These are phyloP conservation scores for Medicago arabica DNA, from an alignment of 306 rosid genomes.

Conservation along the genomic window DNA sequence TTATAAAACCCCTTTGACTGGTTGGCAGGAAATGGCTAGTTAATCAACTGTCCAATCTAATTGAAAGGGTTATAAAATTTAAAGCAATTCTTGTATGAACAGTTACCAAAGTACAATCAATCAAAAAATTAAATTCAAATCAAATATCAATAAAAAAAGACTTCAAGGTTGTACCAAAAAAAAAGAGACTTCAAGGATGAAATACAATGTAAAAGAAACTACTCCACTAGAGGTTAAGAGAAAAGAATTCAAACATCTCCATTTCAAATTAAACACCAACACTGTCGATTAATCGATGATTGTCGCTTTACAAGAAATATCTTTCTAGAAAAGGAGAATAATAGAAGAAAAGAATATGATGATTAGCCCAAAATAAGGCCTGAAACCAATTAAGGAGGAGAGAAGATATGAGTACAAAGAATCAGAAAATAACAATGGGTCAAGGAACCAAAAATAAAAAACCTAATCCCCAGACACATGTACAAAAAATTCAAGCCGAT, in stretches of 20 bases:
- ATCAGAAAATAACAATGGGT: constrained; percentile 61
- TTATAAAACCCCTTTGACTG: background rate
- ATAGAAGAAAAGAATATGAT: constrained; percentile 66
- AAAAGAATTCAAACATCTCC: constrained; percentile 32
- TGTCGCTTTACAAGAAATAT: constrained; percentile 83
- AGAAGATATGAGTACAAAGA: constrained; percentile 46
- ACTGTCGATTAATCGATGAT: constrained; percentile 71
- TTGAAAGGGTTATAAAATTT: background rate
- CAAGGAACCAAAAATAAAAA: constrained; percentile 78
- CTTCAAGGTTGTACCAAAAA: too few relatives aligned
- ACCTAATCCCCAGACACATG: constrained; percentile 79
- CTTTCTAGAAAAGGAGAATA: constrained; percentile 42
- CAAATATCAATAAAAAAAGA: background rate
- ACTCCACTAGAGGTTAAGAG: background rate
- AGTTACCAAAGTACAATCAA: background rate
- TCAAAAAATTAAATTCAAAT: background rate
- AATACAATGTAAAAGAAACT: background rate
- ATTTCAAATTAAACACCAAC: constrained; percentile 68
- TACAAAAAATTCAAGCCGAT: constrained; percentile 74
- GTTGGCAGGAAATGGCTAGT: background rate
- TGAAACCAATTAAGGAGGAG: constrained; percentile 63
- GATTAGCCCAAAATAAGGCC: constrained; percentile 73
- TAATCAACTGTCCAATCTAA: background rate
- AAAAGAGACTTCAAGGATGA: background rate
- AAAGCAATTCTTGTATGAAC: background rate